These are phyloP conservation scores for Liriodendron chinense DNA, from an alignment of 164 flowering plant species.

Conservation along the genomic window DNA sequence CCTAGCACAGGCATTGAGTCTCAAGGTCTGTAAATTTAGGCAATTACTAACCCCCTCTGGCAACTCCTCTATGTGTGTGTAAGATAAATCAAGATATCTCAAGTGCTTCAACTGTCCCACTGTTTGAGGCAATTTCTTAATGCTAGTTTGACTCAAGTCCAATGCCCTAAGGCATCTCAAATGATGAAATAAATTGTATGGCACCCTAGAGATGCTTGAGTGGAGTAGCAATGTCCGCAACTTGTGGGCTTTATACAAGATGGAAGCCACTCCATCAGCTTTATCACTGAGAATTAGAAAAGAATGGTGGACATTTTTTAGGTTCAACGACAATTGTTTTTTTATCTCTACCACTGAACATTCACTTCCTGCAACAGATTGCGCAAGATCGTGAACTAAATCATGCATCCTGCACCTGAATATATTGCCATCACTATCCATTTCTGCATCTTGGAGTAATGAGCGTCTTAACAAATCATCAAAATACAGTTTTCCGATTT, in stretches of 20 bases:
- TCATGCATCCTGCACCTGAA: slow-evolving; percentile 6
- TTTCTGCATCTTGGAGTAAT: background rate
- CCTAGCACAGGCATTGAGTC: background rate
- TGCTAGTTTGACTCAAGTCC: background rate
- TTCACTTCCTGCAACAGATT: background rate
- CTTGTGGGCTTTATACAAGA: no score
- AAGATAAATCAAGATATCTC: slow-evolving; percentile 5
- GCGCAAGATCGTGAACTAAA: slow-evolving; percentile 11
- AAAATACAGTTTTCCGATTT: slow-evolving; percentile 11
- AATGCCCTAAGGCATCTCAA: no score
- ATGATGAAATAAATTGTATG: background rate
- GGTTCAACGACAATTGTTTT: no score
- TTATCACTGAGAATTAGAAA: background rate
- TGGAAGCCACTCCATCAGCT: background rate
- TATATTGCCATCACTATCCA: background rate
- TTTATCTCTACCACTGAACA: background rate
- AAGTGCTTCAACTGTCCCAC: slow-evolving; percentile 5
- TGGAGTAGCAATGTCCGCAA: background rate
- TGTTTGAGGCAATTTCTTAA: background rate
- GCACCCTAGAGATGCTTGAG: background rate
- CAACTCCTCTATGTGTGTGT: background rate
- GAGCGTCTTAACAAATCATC: slow-evolving; percentile 12
- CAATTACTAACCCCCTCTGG: background rate
- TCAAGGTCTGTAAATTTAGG: background rate
- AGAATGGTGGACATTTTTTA: background rate